Conservation (phyloP, 2,329 filamentous ascomycete species). For the Coniosporium tulheliwenetii region DNA sequence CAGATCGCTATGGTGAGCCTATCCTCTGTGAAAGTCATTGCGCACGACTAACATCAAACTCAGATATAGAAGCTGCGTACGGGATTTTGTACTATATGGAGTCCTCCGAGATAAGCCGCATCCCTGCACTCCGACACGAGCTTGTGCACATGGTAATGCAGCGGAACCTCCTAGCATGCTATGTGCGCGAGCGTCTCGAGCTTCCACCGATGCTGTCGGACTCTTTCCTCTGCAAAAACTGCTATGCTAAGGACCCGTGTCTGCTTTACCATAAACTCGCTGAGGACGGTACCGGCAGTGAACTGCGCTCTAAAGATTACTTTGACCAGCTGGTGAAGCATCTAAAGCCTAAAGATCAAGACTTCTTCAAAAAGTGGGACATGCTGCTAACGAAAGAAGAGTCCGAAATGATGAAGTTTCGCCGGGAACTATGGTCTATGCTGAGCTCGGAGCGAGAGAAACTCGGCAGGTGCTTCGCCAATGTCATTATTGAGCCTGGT, state of each 20-base stretch:
- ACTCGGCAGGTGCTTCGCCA: constrained; percentile 75
- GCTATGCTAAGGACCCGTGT: constrained; percentile 81
- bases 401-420: constrained; percentile 71
- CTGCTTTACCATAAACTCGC: constrained; percentile 88
- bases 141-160: constrained; percentile 94
- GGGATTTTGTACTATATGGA: constrained; percentile 94
- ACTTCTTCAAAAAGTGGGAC: constrained; percentile 94
- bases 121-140: constrained; percentile 74
- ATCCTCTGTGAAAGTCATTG: neutral
- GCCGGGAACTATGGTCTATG: constrained; percentile 93
- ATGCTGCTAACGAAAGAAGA: constrained; percentile 86
- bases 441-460: constrained; percentile 75
- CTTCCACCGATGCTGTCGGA: constrained; percentile 77
- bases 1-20: constrained; percentile 63
- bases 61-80: constrained; percentile 75
- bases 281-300: constrained; percentile 68
- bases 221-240: constrained; percentile 66
- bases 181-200: constrained; percentile 65
- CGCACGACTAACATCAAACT: neutral
- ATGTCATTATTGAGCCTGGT: constrained; percentile 68
- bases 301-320: constrained; percentile 63
- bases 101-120: constrained; percentile 67
- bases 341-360: constrained; percentile 55
- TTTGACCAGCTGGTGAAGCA: constrained; percentile 72
- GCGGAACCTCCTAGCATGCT: constrained; percentile 76